phyloP scores from a whole-genome alignment of 208 protist species.

The Trichomonas tenax region DNA sequence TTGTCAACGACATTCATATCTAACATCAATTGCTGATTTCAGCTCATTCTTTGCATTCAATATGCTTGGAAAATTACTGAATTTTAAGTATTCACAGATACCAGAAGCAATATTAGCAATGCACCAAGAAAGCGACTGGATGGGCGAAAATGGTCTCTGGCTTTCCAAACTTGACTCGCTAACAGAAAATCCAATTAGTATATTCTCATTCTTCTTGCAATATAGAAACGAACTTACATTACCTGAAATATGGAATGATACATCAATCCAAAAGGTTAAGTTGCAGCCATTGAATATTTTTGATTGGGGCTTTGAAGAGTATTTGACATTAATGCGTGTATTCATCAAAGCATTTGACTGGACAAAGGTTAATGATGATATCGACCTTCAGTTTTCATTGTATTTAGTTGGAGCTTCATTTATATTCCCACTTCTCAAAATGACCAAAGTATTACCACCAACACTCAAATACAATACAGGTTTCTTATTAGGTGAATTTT shows the following conservation, averaged over 20 bases:
- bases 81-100: neutral
- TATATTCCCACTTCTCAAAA: neutral
- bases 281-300: neutral
- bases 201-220: neutral
- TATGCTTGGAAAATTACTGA: neutral
- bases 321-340: neutral
- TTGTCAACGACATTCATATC: neutral
- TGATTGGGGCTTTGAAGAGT: neutral
- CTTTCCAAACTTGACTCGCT: neutral
- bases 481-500: neutral
- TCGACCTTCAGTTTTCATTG: neutral
- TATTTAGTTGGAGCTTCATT: neutral
- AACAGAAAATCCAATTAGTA: neutral
- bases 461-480: neutral
- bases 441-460: neutral
- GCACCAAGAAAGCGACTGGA: neutral
- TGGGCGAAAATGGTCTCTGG: neutral
- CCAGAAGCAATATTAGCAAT: neutral
- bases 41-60: neutral
- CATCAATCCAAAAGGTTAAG: neutral
- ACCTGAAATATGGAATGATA: neutral
- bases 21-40: neutral
- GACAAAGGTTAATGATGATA: neutral
- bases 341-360: neutral
- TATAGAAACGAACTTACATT: neutral